A percentile compares a stretch with the other conserved stretches of the same genome.
Conservation (phyloP, 1,139 yeast species). For the Pichia sp. region DNA sequence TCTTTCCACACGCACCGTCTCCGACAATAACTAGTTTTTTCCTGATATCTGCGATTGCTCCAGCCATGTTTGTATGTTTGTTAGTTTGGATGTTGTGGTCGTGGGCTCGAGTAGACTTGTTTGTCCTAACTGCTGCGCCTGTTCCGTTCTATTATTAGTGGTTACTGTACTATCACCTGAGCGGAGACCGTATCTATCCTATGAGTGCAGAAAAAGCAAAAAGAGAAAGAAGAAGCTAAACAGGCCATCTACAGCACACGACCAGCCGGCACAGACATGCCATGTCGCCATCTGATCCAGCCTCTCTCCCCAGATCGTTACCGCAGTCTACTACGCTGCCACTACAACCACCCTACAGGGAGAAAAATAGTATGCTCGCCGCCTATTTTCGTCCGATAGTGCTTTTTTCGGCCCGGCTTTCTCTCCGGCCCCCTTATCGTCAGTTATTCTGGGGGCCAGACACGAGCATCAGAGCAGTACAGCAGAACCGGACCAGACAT, state of each 20-base stretch:
- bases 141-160: no score
- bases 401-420: neutral
- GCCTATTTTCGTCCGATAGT: neutral
- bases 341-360: neutral
- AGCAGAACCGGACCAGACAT: no score
- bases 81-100: neutral
- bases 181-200: no score
- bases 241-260: neutral
- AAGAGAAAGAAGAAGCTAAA: neutral
- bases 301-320: neutral
- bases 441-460: neutral
- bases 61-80: constrained; percentile 8
- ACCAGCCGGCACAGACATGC: neutral
- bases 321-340: neutral
- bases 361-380: neutral
- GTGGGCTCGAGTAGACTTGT: neutral
- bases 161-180: no score
- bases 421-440: neutral
- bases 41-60: constrained; percentile 50
- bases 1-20: constrained; percentile 36
- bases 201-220: no score
- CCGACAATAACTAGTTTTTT: constrained; percentile 81
- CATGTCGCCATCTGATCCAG: neutral
- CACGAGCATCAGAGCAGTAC: no score
- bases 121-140: neutral